phyloP scores from a whole-genome alignment of 2,329 filamentous ascomycete species.

The Arthrobotrys musiformis region DNA sequence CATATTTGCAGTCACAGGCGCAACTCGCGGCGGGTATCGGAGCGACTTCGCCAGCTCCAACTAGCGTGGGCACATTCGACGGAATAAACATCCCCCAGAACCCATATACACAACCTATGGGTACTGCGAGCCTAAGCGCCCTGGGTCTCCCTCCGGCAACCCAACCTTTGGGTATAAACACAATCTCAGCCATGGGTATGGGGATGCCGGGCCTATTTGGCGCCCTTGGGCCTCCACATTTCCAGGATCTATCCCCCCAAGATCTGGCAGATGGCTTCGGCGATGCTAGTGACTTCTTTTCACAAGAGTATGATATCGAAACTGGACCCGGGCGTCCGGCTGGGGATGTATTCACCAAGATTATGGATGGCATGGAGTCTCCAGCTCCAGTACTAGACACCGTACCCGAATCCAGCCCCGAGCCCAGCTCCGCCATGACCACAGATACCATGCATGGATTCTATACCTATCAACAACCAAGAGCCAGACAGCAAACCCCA shows the following conservation, averaged over 20 bases:
- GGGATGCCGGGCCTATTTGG: constrained; percentile 19
- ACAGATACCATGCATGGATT: constrained; percentile 7
- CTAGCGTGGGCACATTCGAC: constrained; percentile 18
- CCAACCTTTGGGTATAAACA: neutral
- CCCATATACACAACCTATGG: constrained; percentile 10
- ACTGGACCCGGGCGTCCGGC: constrained; percentile 6
- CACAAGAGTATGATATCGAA: constrained; percentile 15
- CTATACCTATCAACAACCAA: constrained; percentile 5
- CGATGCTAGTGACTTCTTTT: constrained; percentile 16
- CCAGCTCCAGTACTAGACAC: constrained; percentile 27
- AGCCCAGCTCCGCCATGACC: constrained; percentile 24
- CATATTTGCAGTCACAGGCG: neutral
- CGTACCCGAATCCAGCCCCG: constrained; percentile 36
- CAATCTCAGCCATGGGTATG: neutral
- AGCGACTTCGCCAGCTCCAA: constrained; percentile 1
- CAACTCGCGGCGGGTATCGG: neutral
- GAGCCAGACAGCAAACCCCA: neutral
- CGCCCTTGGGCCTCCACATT: constrained; percentile 28
- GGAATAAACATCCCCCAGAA: neutral
- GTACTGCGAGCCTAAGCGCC: constrained; percentile 13
- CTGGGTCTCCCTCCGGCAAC: constrained; percentile 13
- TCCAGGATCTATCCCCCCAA: constrained; percentile 18
- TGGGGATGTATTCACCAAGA: constrained; percentile 17
- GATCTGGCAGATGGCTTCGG: constrained; percentile 9
- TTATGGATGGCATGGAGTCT: constrained; percentile 43